Evolutionary conservation across 768 basidiomycete genomes (phyloP).

Genomic region (Chalciporus chontae): DNA sequence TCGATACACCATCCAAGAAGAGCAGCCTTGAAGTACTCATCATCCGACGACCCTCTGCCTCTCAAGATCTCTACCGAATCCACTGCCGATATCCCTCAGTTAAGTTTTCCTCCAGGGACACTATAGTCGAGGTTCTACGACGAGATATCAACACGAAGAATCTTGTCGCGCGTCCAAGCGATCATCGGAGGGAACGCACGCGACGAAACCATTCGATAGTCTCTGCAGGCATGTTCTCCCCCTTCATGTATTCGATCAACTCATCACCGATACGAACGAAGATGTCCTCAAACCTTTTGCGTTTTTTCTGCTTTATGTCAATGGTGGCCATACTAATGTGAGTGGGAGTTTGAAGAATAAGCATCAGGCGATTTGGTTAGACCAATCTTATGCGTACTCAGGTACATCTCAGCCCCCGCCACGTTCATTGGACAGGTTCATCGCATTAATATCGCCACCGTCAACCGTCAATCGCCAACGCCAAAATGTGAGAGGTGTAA

Average conservation of each 20-base stretch:
- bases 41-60: conserved; percentile 63
- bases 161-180: neutral
- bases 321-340: conserved; percentile 22
- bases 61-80: conserved; percentile 89
- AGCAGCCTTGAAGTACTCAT: conserved; percentile 87
- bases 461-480: neutral
- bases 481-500: conserved; percentile 20
- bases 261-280: conserved; percentile 75
- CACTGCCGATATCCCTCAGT: conserved; percentile 91
- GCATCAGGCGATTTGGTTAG: neutral
- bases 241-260: conserved; percentile 62
- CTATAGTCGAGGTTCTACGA: conserved; percentile 84
- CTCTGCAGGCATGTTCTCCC: conserved; percentile 78
- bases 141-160: neutral
- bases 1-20: conserved; percentile 95
- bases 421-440: too few relatives aligned
- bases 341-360: neutral
- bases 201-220: conserved; percentile 81
- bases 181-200: conserved; percentile 47
- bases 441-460: neutral
- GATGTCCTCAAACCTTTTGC: conserved; percentile 66
- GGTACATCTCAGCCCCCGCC: too few relatives aligned
- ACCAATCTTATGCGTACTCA: neutral
- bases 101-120: conserved; percentile 94
- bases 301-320: conserved; percentile 40